Base-by-base conservation (phyloP, 352 stramenopile genomes). In the Pythium vanterpoolii region DNA sequence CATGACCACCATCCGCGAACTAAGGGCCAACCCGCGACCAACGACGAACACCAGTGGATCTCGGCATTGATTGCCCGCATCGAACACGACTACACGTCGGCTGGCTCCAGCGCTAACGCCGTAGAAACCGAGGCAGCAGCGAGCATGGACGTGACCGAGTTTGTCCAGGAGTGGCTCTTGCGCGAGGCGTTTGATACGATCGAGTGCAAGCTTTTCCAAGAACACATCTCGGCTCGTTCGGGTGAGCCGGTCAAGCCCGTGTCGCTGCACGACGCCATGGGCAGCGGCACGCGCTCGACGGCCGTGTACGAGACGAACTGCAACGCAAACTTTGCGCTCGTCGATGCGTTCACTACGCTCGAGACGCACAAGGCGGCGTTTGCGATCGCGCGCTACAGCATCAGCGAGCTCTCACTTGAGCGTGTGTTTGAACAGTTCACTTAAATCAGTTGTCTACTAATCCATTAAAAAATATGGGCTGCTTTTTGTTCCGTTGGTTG, bases 401-500 rank as follows among this genome's bases (percentile, higher is more conserved):
- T 98, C 31, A 95, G 83, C 39, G 90, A 98, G 60, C 72, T 95
- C 36, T 96, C 90, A 1, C 77, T 98, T 1, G 93, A 98, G 70
- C 84, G 89, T 21, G 88, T 98, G 16, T 98, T 98, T 66, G 94
- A 97, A 68, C 76, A 96, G 58, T 97, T 98, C 55, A 92, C 89
- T 42, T 87, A 65, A 76, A 24, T 7, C 19, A 59, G 33, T 54
- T 48, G 4, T 16, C 27, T 11, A 19, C 18, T 46, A 60, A 39
- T 52, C 18, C n/a, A 61, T 24, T 48, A 53, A 4, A 48, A n/a
- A n/a, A n/a, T n/a, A n/a, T n/a, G n/a, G n/a, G n/a, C n/a, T n/a
- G n/a, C n/a, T n/a, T n/a, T n/a, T n/a, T n/a, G n/a, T n/a, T n/a
- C n/a, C n/a, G n/a, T n/a, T n/a, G n/a, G n/a, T n/a, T n/a, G n/a